Percentiles rank a stretch among this genome's conserved stretches.
Conservation (phyloP, 1,284 basidiomycete genomes). For the Puccinia coronata region DNA sequence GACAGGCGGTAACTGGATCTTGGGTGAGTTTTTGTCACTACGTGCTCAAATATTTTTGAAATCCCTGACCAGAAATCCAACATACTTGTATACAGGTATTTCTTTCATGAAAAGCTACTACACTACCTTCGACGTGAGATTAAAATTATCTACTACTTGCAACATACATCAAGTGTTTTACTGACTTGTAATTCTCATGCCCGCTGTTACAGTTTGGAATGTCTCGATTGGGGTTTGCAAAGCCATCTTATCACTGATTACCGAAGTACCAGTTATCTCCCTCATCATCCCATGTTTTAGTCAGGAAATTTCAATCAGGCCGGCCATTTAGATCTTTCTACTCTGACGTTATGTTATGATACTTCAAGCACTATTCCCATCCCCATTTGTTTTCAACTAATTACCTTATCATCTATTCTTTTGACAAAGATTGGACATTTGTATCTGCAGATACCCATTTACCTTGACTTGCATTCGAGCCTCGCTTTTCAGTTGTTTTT, state of each 20-base stretch:
- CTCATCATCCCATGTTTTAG: too few relatives aligned
- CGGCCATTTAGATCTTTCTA: not conserved
- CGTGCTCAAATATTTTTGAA: not conserved
- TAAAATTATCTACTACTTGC: not conserved
- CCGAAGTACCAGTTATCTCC: not conserved
- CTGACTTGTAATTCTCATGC: not conserved
- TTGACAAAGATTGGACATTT: not conserved
- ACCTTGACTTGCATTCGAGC: not conserved
- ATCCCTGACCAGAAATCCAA: not conserved
- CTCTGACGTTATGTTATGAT: not conserved
- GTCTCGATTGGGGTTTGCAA: conserved; percentile 26
- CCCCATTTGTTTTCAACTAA: not conserved
- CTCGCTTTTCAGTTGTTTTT: not conserved
- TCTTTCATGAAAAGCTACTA: conserved; percentile 50
- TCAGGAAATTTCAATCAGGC: not conserved
- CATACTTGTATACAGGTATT: conserved; percentile 33
- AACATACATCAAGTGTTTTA: not conserved
- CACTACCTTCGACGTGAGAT: conserved; percentile 48
- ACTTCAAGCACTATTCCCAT: not conserved
- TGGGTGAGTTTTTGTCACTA: conserved; percentile 7
- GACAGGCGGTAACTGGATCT: conserved; percentile 48
- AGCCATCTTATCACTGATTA: conserved; percentile 25
- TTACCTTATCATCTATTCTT: not conserved
- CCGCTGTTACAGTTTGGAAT: conserved; percentile 7
- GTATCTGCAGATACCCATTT: not conserved